phyloP scores from a whole-genome alignment of 1,284 basidiomycete genomes.

The Rhizopogon parksii region DNA sequence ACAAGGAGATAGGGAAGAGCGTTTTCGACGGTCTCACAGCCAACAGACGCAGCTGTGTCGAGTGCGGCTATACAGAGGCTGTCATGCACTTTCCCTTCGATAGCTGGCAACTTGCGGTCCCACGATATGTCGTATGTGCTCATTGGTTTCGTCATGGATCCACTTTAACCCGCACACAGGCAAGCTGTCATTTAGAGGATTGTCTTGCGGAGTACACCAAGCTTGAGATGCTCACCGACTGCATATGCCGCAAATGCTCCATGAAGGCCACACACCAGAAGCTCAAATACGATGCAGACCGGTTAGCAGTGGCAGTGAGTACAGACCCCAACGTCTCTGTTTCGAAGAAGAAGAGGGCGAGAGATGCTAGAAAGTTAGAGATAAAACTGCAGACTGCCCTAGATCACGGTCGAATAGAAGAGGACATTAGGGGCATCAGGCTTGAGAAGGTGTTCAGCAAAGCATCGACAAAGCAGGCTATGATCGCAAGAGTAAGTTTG shows the following conservation, averaged over 20 bases:
- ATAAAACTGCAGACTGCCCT: constrained; percentile 54
- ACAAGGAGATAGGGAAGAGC: constrained; percentile 46
- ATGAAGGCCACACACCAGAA: constrained; percentile 62
- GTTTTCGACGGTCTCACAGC: constrained; percentile 81
- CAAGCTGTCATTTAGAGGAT: constrained; percentile 60
- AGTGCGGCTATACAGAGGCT: constrained; percentile 83
- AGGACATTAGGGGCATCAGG: constrained; percentile 68
- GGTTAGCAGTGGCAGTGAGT: constrained; percentile 40
- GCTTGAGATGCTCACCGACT: constrained; percentile 75
- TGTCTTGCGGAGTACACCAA: constrained; percentile 79
- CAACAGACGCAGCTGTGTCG: constrained; percentile 72
- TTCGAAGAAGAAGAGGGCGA: constrained; percentile 67
- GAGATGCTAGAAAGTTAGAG: constrained; percentile 62
- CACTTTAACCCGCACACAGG: constrained; percentile 26
- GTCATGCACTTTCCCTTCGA: constrained; percentile 84
- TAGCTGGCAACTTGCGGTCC: constrained; percentile 73
- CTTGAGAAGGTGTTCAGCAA: constrained; percentile 68
- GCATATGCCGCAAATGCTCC: constrained; percentile 78
- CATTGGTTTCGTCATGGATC: constrained; percentile 2
- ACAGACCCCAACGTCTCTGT: constrained; percentile 38
- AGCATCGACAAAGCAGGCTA: constrained; percentile 80
- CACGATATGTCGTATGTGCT: constrained; percentile 45
- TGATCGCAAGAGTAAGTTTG: constrained; percentile 70
- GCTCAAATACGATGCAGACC: constrained; percentile 51
- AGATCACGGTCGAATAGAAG: constrained; percentile 72